Percentiles rank a stretch among this genome's conserved stretches.
These are phyloP conservation scores for Curvularia eragrostidis DNA, from an alignment of 2,329 filamentous ascomycete genomes.

Conservation along the genomic window DNA sequence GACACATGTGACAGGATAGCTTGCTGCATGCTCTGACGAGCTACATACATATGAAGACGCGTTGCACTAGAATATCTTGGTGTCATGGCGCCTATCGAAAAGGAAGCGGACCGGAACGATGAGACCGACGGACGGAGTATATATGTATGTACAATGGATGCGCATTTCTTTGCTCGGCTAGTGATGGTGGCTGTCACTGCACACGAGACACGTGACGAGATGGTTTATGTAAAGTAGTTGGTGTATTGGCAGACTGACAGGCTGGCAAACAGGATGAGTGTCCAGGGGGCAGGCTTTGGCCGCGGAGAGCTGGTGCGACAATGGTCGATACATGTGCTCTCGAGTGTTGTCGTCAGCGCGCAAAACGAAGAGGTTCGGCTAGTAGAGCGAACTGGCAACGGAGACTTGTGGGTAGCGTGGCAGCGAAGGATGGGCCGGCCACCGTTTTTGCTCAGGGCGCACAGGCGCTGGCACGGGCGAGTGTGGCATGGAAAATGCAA, in stretches of 20 bases:
- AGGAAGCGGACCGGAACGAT: slow-evolving; percentile 13
- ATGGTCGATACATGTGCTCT: too few species aligned
- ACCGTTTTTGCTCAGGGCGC: slow-evolving; percentile 17
- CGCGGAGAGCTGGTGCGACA: background rate
- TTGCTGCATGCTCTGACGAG: slow-evolving; percentile 28
- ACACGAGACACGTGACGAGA: background rate
- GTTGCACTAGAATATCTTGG: slow-evolving; percentile 20
- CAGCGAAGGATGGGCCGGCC: slow-evolving; percentile 22
- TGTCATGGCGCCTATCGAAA: slow-evolving; percentile 1
- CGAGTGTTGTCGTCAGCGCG: background rate
- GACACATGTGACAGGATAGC: slow-evolving; percentile 15
- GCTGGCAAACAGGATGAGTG: background rate
- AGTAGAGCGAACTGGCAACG: slow-evolving; percentile 24
- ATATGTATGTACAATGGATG: too few species aligned
- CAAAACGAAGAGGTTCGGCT: slow-evolving; percentile 4
- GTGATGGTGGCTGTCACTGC: slow-evolving; percentile 3
- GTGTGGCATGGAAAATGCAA: slow-evolving; percentile 9
- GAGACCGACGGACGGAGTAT: slow-evolving; percentile 3
- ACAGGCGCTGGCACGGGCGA: slow-evolving; percentile 16
- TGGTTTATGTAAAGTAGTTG: too few species aligned
- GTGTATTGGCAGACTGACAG: too few species aligned
- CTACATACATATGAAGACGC: slow-evolving; percentile 18
- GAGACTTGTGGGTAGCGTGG: slow-evolving; percentile 32
- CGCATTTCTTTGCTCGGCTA: slow-evolving; percentile 1
- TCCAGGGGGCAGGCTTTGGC: background rate